Conservation (phyloP, 345 rosid species). For the Gossypium anomalum region DNA sequence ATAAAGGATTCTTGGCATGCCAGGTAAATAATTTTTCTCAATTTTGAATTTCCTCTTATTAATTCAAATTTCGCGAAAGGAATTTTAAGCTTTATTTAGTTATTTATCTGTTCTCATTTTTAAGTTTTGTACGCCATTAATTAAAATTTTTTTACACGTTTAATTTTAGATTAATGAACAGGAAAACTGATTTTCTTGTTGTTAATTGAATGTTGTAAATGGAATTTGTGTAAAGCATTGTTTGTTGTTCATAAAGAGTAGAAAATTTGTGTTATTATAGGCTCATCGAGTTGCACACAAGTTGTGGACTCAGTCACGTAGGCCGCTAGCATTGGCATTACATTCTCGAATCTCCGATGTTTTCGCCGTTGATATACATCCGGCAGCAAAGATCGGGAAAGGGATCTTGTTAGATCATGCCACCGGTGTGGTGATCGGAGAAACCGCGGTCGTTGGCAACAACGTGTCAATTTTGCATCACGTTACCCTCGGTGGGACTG, state of each 20-base stretch:
- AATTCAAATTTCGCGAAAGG: background rate
- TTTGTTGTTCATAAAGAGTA: background rate
- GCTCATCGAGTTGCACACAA: constrained; percentile 91
- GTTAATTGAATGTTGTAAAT: background rate
- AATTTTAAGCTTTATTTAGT: background rate
- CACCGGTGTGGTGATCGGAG: constrained; percentile 86
- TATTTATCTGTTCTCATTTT: background rate
- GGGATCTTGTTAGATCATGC: constrained; percentile 91
- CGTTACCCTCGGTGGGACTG: constrained; percentile 90
- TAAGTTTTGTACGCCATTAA: background rate
- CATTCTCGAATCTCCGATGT: constrained; percentile 93
- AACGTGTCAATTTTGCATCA: constrained; percentile 91
- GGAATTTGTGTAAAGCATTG: background rate
- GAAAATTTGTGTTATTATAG: constrained; percentile 25
- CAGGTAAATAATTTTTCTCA: constrained; percentile 42
- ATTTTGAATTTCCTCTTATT: background rate
- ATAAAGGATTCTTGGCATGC: constrained; percentile 90
- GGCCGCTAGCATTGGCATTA: constrained; percentile 82
- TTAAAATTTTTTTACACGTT: background rate
- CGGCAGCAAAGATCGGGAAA: constrained; percentile 87
- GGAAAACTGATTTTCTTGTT: background rate
- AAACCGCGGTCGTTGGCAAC: constrained; percentile 87
- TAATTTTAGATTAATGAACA: background rate
- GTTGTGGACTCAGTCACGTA: constrained; percentile 68
- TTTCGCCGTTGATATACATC: constrained; percentile 91